Percentiles rank a stretch among this genome's conserved stretches.
These are phyloP conservation scores for Eucalyptus guilfoylei DNA, from an alignment of 345 rosid species.

Conservation along the genomic window DNA sequence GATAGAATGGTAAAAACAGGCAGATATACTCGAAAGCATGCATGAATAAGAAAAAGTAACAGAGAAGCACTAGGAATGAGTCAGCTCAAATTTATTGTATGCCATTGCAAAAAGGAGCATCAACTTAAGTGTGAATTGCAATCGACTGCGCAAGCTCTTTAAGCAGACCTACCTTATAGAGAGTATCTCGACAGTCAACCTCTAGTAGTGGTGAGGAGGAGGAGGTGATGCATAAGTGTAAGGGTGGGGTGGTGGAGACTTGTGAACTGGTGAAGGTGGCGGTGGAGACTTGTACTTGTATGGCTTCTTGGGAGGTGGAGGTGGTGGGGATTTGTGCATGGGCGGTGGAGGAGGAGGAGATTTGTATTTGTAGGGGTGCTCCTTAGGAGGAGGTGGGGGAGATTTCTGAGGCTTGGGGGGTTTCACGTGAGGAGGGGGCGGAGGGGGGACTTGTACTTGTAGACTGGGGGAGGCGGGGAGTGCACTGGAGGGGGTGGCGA, in stretches of 20 bases:
- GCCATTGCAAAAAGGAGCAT: not conserved
- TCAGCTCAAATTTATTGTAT: not conserved
- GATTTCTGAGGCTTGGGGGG: not conserved
- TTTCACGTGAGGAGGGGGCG: slow-evolving; percentile 1
- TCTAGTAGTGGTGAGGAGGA: slow-evolving; percentile 53
- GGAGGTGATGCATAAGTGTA: slow-evolving; percentile 9
- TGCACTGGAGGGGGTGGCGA: slow-evolving; percentile 13
- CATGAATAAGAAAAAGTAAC: not conserved
- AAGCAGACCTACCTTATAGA: not conserved
- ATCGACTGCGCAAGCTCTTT: not conserved
- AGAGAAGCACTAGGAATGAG: not conserved
- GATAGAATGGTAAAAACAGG: not conserved
- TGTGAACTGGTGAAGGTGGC: not conserved
- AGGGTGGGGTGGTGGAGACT: not conserved
- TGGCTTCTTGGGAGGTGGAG: not conserved
- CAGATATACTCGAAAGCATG: not conserved
- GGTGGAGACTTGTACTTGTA: not conserved
- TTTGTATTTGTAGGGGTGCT: not conserved
- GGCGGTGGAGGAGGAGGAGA: slow-evolving; percentile 16
- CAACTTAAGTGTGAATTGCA: not conserved
- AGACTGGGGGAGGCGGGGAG: not conserved
- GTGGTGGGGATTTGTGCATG: slow-evolving; percentile 8
- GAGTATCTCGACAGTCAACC: not conserved
- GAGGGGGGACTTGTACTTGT: slow-evolving; percentile 1
- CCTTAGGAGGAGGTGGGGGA: slow-evolving; percentile 9